phyloP scores from a whole-genome alignment of 371 early-diverging fungal species.

The Mucor saturninus region DNA sequence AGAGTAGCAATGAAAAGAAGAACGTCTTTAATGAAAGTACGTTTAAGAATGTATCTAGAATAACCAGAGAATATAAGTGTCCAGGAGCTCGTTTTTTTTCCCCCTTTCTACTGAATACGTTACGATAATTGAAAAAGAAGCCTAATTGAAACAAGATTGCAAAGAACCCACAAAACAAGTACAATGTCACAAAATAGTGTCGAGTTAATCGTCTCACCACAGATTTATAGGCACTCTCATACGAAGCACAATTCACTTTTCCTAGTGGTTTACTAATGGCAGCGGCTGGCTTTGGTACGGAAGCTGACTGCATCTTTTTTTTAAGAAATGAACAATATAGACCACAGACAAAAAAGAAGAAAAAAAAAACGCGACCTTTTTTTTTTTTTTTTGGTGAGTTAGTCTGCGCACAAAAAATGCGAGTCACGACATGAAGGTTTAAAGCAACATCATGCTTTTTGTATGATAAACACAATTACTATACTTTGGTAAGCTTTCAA shows the following conservation, averaged over 20 bases:
- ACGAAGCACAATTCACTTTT: constrained; percentile 5
- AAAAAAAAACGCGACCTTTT: too few relatives aligned
- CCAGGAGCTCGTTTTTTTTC: neutral
- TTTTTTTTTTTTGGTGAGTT: too few relatives aligned
- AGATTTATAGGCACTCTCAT: constrained; percentile 11
- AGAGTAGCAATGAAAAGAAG: constrained; percentile 6
- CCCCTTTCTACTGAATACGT: neutral
- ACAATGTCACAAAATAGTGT: constrained; percentile 6
- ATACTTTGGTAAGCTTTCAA: too few relatives aligned
- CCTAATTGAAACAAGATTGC: constrained; percentile 13
- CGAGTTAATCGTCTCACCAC: neutral
- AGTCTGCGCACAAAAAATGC: too few relatives aligned
- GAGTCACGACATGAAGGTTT: too few relatives aligned
- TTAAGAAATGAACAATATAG: too few relatives aligned
- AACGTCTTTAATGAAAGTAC: constrained; percentile 13
- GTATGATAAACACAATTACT: too few relatives aligned
- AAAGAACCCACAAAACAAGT: constrained; percentile 8
- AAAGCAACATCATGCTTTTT: too few relatives aligned
- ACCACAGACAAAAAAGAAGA: too few relatives aligned
- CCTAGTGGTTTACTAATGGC: neutral
- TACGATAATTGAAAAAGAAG: constrained; percentile 12
- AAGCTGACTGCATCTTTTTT: constrained; percentile 12
- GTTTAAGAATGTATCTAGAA: neutral
- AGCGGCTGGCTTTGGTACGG: constrained; percentile 1
- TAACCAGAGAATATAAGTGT: neutral